A percentile compares a stretch with the other conserved stretches of the same genome.
phyloP scores from a whole-genome alignment of 139 green algal genomes.

The Coelastrella sp. region DNA sequence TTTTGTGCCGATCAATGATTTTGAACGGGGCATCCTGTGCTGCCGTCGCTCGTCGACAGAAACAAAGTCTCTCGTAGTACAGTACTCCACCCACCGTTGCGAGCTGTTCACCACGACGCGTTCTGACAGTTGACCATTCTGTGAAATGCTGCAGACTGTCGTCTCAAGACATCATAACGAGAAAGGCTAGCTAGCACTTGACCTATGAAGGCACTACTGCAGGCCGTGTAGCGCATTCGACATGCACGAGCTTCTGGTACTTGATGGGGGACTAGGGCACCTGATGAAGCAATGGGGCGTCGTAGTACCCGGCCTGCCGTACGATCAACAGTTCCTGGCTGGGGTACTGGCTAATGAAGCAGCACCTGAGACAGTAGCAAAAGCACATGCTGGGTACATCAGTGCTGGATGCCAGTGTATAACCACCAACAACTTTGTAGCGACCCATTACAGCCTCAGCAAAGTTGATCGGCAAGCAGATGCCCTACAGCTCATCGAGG shows the following conservation, averaged over 20 bases:
- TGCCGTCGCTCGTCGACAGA: too few species aligned
- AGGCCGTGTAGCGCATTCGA: neutral
- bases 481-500: constrained; percentile 5
- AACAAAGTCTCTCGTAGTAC: too few species aligned
- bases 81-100: too few species aligned
- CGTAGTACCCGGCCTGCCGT: constrained; percentile 37
- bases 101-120: too few species aligned
- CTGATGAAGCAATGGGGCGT: constrained; percentile 51
- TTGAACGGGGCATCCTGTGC: too few species aligned
- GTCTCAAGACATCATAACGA: too few species aligned
- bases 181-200: too few species aligned
- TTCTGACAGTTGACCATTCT: too few species aligned
- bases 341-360: constrained; percentile 57
- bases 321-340: constrained; percentile 60
- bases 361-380: constrained; percentile 51
- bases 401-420: constrained; percentile 60
- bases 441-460: constrained; percentile 54
- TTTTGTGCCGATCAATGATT: too few species aligned
- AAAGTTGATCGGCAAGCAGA: constrained; percentile 34
- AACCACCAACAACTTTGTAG: constrained; percentile 72
- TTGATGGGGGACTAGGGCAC: constrained; percentile 74
- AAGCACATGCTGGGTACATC: constrained; percentile 61
- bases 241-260: constrained; percentile 9
- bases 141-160: too few species aligned
- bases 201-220: too few species aligned